Evolutionary conservation across 345 rosid genomes (phyloP).

Genomic region (Aethionema arabicum): DNA sequence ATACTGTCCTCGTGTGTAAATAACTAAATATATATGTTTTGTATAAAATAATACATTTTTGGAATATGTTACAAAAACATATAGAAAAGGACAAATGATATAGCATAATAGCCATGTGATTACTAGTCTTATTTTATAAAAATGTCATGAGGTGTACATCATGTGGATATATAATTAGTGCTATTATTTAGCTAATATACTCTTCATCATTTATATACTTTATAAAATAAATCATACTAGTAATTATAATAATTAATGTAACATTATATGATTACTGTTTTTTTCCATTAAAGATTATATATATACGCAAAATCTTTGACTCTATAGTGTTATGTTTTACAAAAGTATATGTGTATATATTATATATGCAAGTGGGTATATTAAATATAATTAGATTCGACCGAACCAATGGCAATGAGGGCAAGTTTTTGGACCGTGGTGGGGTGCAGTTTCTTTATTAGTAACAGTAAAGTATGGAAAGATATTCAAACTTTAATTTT

Average conservation of each 20-base stretch:
- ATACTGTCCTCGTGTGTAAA: too few relatives aligned
- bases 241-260: background rate
- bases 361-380: conserved; percentile 12
- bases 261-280: conserved; percentile 2
- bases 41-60: too few relatives aligned
- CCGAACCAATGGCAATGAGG: conserved; percentile 28
- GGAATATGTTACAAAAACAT: too few relatives aligned
- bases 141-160: too few relatives aligned
- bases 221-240: too few relatives aligned
- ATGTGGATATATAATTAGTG: too few relatives aligned
- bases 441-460: conserved; percentile 28
- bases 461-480: conserved; percentile 1
- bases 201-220: too few relatives aligned
- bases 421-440: conserved; percentile 35
- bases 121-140: too few relatives aligned
- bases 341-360: background rate
- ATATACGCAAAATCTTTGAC: conserved; percentile 2
- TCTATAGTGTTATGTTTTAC: background rate
- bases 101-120: too few relatives aligned
- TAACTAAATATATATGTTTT: too few relatives aligned
- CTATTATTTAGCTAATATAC: too few relatives aligned
- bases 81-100: too few relatives aligned
- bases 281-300: conserved; percentile 4
- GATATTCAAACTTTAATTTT: background rate
- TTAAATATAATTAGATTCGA: conserved; percentile 39